A percentile compares a stretch with the other conserved stretches of the same genome.
Conservation (phyloP, 2,329 filamentous ascomycete genomes). For the Lomentospora prolificans region DNA sequence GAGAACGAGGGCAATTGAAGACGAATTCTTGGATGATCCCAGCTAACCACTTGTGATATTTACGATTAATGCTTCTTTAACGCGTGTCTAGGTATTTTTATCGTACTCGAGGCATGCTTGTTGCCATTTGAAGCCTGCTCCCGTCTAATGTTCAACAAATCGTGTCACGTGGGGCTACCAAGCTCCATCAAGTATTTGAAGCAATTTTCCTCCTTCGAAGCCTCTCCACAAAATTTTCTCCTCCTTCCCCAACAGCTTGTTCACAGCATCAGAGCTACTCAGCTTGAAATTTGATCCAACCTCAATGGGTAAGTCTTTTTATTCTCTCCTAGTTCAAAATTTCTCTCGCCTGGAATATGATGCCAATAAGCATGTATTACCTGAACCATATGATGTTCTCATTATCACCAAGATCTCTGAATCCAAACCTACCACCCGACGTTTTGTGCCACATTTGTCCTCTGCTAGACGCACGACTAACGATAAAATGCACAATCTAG, state of each 20-base stretch:
- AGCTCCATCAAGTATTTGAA: background rate
- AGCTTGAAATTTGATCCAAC: background rate
- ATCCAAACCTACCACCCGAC: slow-evolving; percentile 17
- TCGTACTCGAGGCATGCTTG: too few relatives aligned
- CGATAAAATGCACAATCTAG: too few relatives aligned
- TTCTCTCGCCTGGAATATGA: slow-evolving; percentile 29
- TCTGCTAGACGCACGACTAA: slow-evolving; percentile 2
- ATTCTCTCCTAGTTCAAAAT: background rate
- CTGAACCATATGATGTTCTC: slow-evolving; percentile 46
- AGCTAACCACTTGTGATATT: background rate
- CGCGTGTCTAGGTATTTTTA: background rate
- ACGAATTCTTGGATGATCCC: background rate
- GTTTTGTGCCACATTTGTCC: slow-evolving; percentile 9
- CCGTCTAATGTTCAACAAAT: too few relatives aligned
- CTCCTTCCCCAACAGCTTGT: background rate
- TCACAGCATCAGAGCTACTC: too few relatives aligned
- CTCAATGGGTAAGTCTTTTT: slow-evolving; percentile 23
- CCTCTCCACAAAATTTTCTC: background rate
- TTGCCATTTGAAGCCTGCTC: too few relatives aligned
- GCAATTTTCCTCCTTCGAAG: background rate
- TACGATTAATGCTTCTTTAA: background rate
- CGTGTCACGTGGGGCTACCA: background rate
- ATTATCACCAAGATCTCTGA: slow-evolving; percentile 69
- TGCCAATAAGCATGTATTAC: slow-evolving; percentile 50
- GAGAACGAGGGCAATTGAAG: background rate